Conservation (phyloP, 2,329 filamentous ascomycete species). For the Cryphonectria radicalis region DNA sequence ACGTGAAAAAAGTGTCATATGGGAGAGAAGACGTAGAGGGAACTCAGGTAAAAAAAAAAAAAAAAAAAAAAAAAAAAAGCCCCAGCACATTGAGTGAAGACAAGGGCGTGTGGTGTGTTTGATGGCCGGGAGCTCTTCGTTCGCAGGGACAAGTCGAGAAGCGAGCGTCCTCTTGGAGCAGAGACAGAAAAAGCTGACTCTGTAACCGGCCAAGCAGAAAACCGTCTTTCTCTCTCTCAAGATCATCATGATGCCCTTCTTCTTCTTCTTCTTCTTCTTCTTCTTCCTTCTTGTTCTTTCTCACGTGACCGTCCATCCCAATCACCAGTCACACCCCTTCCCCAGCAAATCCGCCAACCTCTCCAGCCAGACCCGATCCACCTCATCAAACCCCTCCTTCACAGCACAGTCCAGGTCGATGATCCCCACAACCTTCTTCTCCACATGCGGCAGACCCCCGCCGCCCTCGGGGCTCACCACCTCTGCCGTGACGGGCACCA, state of each 20-base stretch:
- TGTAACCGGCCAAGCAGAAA: background rate
- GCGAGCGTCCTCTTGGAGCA: background rate
- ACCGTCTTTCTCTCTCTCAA: fast-evolving
- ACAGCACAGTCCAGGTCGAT: slow-evolving; percentile 78
- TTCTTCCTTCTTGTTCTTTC: background rate
- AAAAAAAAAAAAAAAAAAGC: no score
- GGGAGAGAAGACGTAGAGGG: background rate
- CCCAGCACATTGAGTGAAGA: background rate
- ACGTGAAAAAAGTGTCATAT: background rate
- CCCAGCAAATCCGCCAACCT: slow-evolving; percentile 64
- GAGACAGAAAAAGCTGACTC: background rate
- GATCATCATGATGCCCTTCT: background rate
- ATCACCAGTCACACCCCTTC: slow-evolving; percentile 67
- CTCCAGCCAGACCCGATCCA: slow-evolving; percentile 70
- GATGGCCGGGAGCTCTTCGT: background rate
- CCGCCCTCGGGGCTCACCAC: slow-evolving; percentile 37
- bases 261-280: background rate
- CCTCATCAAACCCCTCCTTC: slow-evolving; percentile 67
- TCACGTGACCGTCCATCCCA: background rate
- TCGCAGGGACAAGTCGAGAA: background rate
- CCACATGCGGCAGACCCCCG: slow-evolving; percentile 16
- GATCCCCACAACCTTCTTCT: slow-evolving; percentile 53
- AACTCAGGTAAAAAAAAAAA: background rate
- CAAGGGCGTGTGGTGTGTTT: background rate
- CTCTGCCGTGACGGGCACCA: slow-evolving; percentile 68